Percentiles rank a stretch among this genome's conserved stretches.
Conservation (phyloP, 2,329 filamentous ascomycete species). For the Blastomyces parvus region DNA sequence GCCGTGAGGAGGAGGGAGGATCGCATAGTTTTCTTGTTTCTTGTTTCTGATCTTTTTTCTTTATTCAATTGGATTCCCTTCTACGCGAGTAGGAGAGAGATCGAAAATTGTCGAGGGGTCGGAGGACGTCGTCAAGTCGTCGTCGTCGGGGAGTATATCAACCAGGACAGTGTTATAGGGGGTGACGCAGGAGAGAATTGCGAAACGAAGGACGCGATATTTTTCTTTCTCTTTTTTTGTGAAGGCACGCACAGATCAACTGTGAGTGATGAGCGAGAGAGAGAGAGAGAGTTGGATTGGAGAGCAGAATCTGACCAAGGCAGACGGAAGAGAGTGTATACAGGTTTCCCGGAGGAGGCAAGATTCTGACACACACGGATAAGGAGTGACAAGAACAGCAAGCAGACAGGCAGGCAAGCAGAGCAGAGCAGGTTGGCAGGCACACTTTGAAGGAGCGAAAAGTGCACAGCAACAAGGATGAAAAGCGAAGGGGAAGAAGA, state of each 20-base stretch:
- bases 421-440: slow-evolving; percentile 11
- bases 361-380: not conserved
- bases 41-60: not conserved
- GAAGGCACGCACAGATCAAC: slow-evolving; percentile 26
- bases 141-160: not conserved
- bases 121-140: not conserved
- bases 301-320: slow-evolving; percentile 30
- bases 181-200: not conserved
- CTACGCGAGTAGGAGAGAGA: not conserved
- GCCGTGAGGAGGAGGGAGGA: slow-evolving; percentile 28
- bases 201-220: not conserved
- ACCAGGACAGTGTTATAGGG: not conserved
- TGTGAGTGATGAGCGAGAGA: slow-evolving; percentile 9
- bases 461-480: slow-evolving; percentile 12
- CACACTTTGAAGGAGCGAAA: slow-evolving; percentile 21
- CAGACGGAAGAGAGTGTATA: slow-evolving; percentile 17
- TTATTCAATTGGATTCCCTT: not conserved
- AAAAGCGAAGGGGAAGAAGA: not conserved
- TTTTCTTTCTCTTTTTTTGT: slow-evolving; percentile 8
- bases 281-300: not conserved
- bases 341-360: not conserved
- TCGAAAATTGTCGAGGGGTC: not conserved
- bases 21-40: slow-evolving; percentile 22
- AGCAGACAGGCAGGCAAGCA: too few species aligned
- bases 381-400: slow-evolving; percentile 15